Conservation (phyloP, 2,329 filamentous ascomycete genomes). For the Alternaria infectoria region DNA sequence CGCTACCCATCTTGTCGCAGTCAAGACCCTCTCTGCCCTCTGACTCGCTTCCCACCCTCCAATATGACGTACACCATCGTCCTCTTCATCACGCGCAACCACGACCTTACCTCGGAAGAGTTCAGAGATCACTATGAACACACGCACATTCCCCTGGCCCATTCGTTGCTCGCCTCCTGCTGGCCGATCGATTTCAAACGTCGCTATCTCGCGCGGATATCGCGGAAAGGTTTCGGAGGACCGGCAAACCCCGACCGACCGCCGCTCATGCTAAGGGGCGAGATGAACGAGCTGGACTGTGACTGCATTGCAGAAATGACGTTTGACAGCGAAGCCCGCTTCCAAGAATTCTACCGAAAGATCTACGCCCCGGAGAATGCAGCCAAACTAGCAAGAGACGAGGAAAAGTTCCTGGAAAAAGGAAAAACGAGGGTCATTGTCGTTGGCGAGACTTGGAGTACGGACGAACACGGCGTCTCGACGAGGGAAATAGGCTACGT, state of each 20-base stretch:
- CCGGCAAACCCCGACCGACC: slow-evolving; percentile 32
- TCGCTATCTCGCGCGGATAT: slow-evolving; percentile 35
- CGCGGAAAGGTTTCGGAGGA: slow-evolving; percentile 33
- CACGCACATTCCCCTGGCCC: slow-evolving; percentile 32
- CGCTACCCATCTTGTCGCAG: background rate
- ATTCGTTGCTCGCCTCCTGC: slow-evolving; percentile 22
- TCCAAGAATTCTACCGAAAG: slow-evolving; percentile 33
- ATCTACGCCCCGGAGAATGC: slow-evolving; percentile 31
- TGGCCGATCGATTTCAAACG: slow-evolving; percentile 33
- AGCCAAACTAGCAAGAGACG: slow-evolving; percentile 28
- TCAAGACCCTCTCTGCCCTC: background rate
- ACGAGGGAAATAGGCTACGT: slow-evolving; percentile 9
- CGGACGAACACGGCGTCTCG: slow-evolving; percentile 17
- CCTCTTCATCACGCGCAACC: slow-evolving; percentile 33
- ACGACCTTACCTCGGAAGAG: slow-evolving; percentile 27
- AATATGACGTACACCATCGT: slow-evolving; percentile 35
- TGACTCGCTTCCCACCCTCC: background rate
- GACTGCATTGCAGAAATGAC: slow-evolving; percentile 35
- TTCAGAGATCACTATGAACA: slow-evolving; percentile 39
- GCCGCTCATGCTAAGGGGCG: slow-evolving; percentile 29
- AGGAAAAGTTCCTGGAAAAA: slow-evolving; percentile 30
- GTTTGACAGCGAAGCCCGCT: slow-evolving; percentile 29
- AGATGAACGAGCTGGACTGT: slow-evolving; percentile 30
- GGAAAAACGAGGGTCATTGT: slow-evolving; percentile 31
- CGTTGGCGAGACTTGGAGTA: slow-evolving; percentile 32